These are phyloP conservation scores for Juglanconis oblonga DNA, from an alignment of 2,329 filamentous ascomycete genomes.

Conservation along the genomic window DNA sequence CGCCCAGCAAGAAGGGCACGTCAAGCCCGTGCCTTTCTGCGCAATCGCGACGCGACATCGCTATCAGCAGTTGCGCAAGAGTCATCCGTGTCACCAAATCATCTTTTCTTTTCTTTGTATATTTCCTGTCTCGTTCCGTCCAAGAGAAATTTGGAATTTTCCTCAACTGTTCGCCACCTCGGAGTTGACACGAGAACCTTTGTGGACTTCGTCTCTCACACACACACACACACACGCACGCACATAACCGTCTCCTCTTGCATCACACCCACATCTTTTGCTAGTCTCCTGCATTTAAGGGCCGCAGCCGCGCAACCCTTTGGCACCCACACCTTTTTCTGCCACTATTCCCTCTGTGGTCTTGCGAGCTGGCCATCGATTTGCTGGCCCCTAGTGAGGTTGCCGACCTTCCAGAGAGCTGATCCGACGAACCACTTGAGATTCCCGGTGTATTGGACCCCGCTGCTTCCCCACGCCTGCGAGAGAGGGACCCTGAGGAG, in stretches of 20 bases:
- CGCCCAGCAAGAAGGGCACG: not conserved
- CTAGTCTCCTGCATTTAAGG: slow-evolving; percentile 14
- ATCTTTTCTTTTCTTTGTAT: not conserved
- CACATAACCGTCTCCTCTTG: slow-evolving; percentile 2
- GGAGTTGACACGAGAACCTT: slow-evolving; percentile 10
- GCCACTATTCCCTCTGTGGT: slow-evolving; percentile 4
- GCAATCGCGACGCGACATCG: slow-evolving; percentile 20
- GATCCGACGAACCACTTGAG: slow-evolving; percentile 4
- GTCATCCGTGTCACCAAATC: slow-evolving; percentile 3
- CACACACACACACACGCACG: not conserved
- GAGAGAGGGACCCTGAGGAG: slow-evolving; percentile 4
- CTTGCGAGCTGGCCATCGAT: slow-evolving; percentile 9
- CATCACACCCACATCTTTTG: slow-evolving; percentile 7
- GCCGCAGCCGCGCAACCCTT: slow-evolving; percentile 13
- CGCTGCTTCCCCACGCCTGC: slow-evolving; percentile 14
- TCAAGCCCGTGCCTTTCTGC: slow-evolving; percentile 11
- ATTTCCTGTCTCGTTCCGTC: not conserved
- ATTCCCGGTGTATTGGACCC: slow-evolving; percentile 12
- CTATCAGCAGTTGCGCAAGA: slow-evolving; percentile 13
- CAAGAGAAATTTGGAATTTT: not conserved
- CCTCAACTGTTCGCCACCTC: slow-evolving; percentile 11
- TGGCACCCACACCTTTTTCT: not conserved
- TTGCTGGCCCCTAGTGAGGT: not conserved
- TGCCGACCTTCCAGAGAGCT: slow-evolving; percentile 1
- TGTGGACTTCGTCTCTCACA: not conserved